phyloP scores from a whole-genome alignment of 2,329 filamentous ascomycete species.

The Trichoderma aggressivum region DNA sequence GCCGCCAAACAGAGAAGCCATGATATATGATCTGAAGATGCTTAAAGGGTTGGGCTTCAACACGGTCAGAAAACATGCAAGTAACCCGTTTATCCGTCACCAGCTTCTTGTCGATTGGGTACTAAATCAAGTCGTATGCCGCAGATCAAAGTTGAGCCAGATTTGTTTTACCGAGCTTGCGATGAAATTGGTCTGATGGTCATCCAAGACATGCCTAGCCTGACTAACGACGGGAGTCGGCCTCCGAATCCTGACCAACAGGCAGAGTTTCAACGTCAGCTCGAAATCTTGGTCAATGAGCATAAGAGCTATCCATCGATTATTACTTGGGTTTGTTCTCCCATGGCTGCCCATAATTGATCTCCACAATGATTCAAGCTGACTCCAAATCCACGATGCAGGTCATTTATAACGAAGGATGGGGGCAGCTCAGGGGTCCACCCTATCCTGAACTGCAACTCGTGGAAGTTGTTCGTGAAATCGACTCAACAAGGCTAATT shows the following conservation, averaged over 20 bases:
- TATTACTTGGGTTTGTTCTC: conserved; percentile 53
- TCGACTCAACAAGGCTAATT: conserved; percentile 64
- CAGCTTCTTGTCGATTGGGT: neutral
- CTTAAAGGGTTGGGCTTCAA: conserved; percentile 67
- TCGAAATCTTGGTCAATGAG: conserved; percentile 59
- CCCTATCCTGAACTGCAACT: conserved; percentile 56
- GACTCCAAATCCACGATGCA: conserved; percentile 21
- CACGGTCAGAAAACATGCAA: conserved; percentile 66
- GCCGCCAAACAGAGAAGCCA: conserved; percentile 62
- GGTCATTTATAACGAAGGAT: conserved; percentile 70
- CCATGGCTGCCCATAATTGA: neutral
- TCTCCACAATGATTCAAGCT: neutral
- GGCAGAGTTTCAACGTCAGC: conserved; percentile 61
- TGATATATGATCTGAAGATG: conserved; percentile 62
- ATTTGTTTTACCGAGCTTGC: conserved; percentile 65
- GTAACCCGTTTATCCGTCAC: conserved; percentile 24
- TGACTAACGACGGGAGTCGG: conserved; percentile 37
- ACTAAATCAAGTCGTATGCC: conserved; percentile 24
- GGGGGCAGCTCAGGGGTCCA: conserved; percentile 55
- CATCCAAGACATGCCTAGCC: conserved; percentile 69
- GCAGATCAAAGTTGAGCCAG: conserved; percentile 63
- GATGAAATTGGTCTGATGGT: conserved; percentile 64
- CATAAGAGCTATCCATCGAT: conserved; percentile 64
- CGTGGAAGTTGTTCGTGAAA: conserved; percentile 49
- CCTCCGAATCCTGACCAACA: conserved; percentile 50